Percentiles rank a stretch among this genome's conserved stretches.
Conservation (phyloP, 345 rosid genomes). For the Alliaria petiolata region DNA sequence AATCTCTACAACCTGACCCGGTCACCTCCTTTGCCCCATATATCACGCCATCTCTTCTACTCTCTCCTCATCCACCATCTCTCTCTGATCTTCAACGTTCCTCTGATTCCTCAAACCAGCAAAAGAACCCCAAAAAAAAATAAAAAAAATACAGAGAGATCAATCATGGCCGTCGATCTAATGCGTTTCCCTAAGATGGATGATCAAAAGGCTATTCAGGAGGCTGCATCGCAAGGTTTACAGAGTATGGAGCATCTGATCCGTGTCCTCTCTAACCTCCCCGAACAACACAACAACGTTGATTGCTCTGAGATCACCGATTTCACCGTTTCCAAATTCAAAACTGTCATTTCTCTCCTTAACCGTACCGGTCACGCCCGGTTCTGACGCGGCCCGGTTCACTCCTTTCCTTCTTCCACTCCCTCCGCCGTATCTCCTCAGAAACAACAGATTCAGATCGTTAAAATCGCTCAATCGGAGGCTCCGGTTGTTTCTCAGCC, state of each 20-base stretch:
- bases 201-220: slow-evolving; percentile 72
- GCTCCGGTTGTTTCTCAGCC: slow-evolving; percentile 6
- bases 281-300: slow-evolving; percentile 28
- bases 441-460: background rate
- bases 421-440: slow-evolving; percentile 25
- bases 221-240: slow-evolving; percentile 82
- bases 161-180: slow-evolving; percentile 62
- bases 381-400: slow-evolving; percentile 74
- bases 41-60: slow-evolving; percentile 30
- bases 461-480: slow-evolving; percentile 1
- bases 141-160: background rate
- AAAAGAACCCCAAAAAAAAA: too few species aligned
- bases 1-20: slow-evolving; percentile 29
- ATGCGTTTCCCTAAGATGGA: slow-evolving; percentile 61
- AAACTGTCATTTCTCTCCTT: slow-evolving; percentile 65
- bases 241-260: slow-evolving; percentile 81
- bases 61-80: background rate
- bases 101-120: background rate
- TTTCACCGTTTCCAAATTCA: slow-evolving; percentile 74
- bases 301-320: slow-evolving; percentile 70
- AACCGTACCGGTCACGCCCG: slow-evolving; percentile 92
- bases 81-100: slow-evolving; percentile 16
- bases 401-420: slow-evolving; percentile 34
- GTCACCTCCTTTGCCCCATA: slow-evolving; percentile 43
- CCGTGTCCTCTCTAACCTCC: slow-evolving; percentile 54